Conservation (phyloP, 1,139 yeast species). For the Candida smagusa region DNA sequence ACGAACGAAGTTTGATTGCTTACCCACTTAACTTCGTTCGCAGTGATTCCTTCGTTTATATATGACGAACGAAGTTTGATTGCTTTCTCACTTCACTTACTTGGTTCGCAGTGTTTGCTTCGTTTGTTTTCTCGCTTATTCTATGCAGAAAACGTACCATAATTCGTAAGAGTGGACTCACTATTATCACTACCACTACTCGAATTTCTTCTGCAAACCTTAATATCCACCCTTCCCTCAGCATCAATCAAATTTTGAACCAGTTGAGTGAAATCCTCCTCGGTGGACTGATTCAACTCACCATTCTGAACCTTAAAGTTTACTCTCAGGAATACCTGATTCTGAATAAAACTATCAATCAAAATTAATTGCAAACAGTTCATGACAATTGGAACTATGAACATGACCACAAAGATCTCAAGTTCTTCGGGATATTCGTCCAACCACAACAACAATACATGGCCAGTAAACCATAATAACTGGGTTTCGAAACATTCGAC, state of each 20-base stretch:
- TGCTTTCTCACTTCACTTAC: too few species aligned
- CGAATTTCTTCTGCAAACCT: not conserved
- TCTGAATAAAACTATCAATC: constrained; percentile 82
- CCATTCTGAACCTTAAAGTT: constrained; percentile 20
- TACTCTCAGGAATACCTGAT: constrained; percentile 28
- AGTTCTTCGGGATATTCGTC: constrained; percentile 70
- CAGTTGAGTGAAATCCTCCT: not conserved
- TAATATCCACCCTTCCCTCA: constrained; percentile 1
- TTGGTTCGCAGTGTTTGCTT: too few species aligned
- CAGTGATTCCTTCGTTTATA: too few species aligned
- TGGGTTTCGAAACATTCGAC: constrained; percentile 40
- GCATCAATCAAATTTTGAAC: constrained; percentile 5
- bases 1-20: too few species aligned
- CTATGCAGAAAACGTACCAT: constrained; percentile 6
- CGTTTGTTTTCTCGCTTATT: too few species aligned
- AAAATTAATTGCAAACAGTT: constrained; percentile 84
- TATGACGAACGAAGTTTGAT: too few species aligned
- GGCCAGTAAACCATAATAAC: constrained; percentile 45
- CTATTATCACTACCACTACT: constrained; percentile 3
- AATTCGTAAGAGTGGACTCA: constrained; percentile 2
- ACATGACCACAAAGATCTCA: constrained; percentile 83
- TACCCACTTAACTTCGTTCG: too few species aligned
- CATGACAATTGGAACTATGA: constrained; percentile 74
- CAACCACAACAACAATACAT: constrained; percentile 65
- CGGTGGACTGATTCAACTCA: not conserved